Conservation (phyloP, 2,329 filamentous ascomycete species). For the Fusarium poae region DNA sequence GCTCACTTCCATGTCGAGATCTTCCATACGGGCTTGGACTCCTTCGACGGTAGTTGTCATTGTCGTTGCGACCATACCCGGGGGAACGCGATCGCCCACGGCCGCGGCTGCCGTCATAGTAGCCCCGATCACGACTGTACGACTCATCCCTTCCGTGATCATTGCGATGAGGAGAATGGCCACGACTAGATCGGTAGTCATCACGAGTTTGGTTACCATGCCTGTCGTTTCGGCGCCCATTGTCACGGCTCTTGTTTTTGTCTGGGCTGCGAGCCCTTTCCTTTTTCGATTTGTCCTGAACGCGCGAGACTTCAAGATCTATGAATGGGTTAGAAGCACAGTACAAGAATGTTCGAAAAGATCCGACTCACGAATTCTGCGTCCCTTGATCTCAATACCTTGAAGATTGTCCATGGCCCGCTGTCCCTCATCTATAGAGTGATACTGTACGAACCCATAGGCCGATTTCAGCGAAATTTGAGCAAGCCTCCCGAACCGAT, state of each 20-base stretch:
- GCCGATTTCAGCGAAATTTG: conserved; percentile 97
- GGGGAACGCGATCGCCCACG: conserved; percentile 80
- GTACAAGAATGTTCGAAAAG: background rate
- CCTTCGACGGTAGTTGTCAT: conserved; percentile 72
- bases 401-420: conserved; percentile 83
- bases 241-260: conserved; percentile 64
- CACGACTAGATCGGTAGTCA: conserved; percentile 74
- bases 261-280: conserved; percentile 72
- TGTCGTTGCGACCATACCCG: conserved; percentile 57
- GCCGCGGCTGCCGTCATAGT: conserved; percentile 57
- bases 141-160: conserved; percentile 71
- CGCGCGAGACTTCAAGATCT: conserved; percentile 93
- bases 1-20: conserved; percentile 64
- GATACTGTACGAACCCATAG: conserved; percentile 96
- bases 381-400: conserved; percentile 84
- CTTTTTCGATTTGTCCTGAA: conserved; percentile 79
- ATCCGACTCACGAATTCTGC: conserved; percentile 86
- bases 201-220: conserved; percentile 67
- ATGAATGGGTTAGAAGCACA: conserved; percentile 18
- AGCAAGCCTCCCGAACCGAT: conserved; percentile 85
- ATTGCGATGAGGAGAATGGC: conserved; percentile 68
- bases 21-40: conserved; percentile 75
- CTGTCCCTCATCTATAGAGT: conserved; percentile 79
- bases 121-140: conserved; percentile 65
- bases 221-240: conserved; percentile 59